A percentile compares a stretch with the other conserved stretches of the same genome.
phyloP scores from a whole-genome alignment of 805 yeast genomes.

The Monosporozyma unispora region DNA sequence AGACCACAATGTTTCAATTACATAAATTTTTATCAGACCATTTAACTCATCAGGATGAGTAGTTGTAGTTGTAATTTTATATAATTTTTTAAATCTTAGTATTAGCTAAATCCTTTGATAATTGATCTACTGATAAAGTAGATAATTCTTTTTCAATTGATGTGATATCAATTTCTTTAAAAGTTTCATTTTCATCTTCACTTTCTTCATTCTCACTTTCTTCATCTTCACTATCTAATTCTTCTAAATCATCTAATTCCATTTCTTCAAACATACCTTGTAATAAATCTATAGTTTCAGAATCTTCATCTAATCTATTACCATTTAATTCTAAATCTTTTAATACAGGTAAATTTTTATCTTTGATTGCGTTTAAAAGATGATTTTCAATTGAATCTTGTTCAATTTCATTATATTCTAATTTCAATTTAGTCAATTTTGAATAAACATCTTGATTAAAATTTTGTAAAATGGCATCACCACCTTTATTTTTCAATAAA shows the following conservation, averaged over 20 bases:
- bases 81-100: slow-evolving; percentile 33
- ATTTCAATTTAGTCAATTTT: slow-evolving; percentile 49
- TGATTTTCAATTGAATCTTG: slow-evolving; percentile 48
- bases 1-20: slow-evolving; percentile 51
- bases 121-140: slow-evolving; percentile 32
- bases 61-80: not conserved
- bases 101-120: slow-evolving; percentile 52
- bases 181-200: slow-evolving; percentile 32
- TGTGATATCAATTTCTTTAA: slow-evolving; percentile 42
- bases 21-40: slow-evolving; percentile 45
- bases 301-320: slow-evolving; percentile 84
- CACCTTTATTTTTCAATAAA: slow-evolving; percentile 72
- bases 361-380: slow-evolving; percentile 43
- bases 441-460: slow-evolving; percentile 35
- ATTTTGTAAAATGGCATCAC: slow-evolving; percentile 43
- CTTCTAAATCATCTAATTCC: slow-evolving; percentile 93
- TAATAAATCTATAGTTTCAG: slow-evolving; percentile 55
- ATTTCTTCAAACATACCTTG: slow-evolving; percentile 66
- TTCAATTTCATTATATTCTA: slow-evolving; percentile 86
- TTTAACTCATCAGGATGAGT: slow-evolving; percentile 32
- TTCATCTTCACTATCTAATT: slow-evolving; percentile 51
- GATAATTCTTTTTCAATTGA: slow-evolving; percentile 37
- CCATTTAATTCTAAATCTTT: slow-evolving; percentile 79
- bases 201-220: slow-evolving; percentile 34
- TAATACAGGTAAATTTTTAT: slow-evolving; percentile 49